Conservation (phyloP, 208 protist species). For the Crithidia bombi region DNA sequence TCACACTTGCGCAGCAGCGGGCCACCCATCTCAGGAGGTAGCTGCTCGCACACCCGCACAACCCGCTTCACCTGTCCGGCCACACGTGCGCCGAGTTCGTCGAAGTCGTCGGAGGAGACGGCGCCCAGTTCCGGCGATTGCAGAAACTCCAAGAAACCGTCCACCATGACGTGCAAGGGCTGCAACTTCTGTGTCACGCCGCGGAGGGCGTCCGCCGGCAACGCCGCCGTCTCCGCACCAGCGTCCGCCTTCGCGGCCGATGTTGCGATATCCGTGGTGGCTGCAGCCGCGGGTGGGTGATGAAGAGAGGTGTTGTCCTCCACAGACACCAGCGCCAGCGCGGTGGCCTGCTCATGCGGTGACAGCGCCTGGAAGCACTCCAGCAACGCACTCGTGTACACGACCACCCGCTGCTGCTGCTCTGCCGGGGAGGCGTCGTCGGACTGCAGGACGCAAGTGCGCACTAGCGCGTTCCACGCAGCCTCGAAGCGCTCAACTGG, state of each 20-base stretch:
- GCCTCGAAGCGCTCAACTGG: conserved; percentile 27
- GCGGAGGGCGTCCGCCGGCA: background rate
- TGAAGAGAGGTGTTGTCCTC: background rate
- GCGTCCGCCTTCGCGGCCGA: background rate
- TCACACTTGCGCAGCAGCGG: conserved; percentile 59
- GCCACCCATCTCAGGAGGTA: conserved; percentile 43
- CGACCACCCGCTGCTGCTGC: conserved; percentile 36
- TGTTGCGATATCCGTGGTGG: background rate
- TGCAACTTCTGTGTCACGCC: conserved; percentile 23
- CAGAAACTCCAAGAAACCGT: conserved; percentile 62
- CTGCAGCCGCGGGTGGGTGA: background rate
- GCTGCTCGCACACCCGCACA: conserved; percentile 34
- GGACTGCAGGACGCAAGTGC: conserved; percentile 16
- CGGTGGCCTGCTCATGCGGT: conserved; percentile 35
- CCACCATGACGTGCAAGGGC: conserved; percentile 66
- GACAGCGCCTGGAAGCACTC: conserved; percentile 54
- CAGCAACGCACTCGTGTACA: conserved; percentile 46
- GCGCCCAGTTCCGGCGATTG: conserved; percentile 35
- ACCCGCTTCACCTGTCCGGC: conserved; percentile 53
- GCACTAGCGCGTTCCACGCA: conserved; percentile 25
- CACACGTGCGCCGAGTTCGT: conserved; percentile 40
- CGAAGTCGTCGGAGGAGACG: conserved; percentile 34
- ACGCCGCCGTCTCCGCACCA: background rate
- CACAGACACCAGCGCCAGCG: conserved; percentile 48
- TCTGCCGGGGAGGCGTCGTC: conserved; percentile 20